Evolutionary conservation across 2,329 filamentous ascomycete species (phyloP), one percentile per base, ranked within the genome.

Genomic region (Ceratocystis harringtonii): DNA sequence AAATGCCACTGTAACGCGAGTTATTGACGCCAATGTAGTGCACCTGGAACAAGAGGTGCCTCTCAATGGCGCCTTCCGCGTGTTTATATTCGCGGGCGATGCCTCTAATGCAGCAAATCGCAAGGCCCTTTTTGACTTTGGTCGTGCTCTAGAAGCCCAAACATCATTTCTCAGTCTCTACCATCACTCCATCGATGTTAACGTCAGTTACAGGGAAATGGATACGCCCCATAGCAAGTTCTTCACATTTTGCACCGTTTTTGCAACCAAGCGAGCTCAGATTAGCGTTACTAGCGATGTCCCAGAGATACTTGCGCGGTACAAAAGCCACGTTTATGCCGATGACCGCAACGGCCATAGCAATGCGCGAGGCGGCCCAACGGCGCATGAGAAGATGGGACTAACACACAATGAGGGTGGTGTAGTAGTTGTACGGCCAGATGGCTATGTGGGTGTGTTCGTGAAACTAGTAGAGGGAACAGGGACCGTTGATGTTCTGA

Each of bases 31-130:
- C 72, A 96, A 96, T 74, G 85, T 90, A 4, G 90, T 95, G 1
- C 89, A 95, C 71, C 80, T 96, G 8, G 92, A 96, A 76, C 91
- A 96, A 75, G 89, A 95, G 72, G 82, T 96, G 41, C 91, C 91
- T 0, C 79, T 92, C 67, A 96, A 96, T 74, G 91, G 91, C 55
- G 86, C 90, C 1, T 96, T 92, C 80, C 83, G 91, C 65, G 80
- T 96, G 68, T 95, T 91, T 73, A 75, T 96, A 68, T 95, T 95
- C 73, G 90, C 84, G n/a, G 92, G 92, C 66, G 79, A 80, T 52
- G 84, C 84, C 7, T 28, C 28, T 3, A 22, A 36, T 48, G 72
- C 77, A 15, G 78, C 79, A 60, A 86, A 84, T 12, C 78, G 79
- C 52, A 75, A 76, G 61, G 89, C 91, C 0, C 78, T 96, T 25